Conservation (phyloP, 1,284 basidiomycete species). For the Hemileia vastatrix region DNA sequence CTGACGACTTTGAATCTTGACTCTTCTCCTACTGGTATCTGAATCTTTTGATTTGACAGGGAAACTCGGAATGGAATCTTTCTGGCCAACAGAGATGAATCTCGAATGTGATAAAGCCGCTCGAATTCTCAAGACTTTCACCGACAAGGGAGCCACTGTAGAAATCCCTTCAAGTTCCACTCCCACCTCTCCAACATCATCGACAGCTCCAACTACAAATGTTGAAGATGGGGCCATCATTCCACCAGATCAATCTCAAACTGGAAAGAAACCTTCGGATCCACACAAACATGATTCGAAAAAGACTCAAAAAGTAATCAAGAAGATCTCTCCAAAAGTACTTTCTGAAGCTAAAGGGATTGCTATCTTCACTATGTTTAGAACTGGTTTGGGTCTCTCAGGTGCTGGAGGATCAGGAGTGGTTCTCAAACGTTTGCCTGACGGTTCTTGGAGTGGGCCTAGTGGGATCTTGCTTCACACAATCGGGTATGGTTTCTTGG, state of each 20-base stretch:
- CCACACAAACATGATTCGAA: constrained; percentile 29
- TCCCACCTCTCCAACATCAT: no score
- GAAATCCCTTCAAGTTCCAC: no score
- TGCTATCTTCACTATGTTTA: constrained; percentile 42
- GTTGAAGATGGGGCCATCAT: no score
- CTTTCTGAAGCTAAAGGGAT: constrained; percentile 25
- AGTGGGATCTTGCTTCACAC: constrained; percentile 42
- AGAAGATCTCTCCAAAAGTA: constrained; percentile 35
- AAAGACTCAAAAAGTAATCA: constrained; percentile 41
- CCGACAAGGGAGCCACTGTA: no score
- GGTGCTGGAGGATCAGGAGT: constrained; percentile 38
- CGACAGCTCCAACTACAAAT: no score
- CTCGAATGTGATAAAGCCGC: constrained; percentile 26
- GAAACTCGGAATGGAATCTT: constrained; percentile 36
- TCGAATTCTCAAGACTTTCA: constrained; percentile 27
- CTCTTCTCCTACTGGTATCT: not conserved
- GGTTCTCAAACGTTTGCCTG: constrained; percentile 36
- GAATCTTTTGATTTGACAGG: constrained; percentile 22
- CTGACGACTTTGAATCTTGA: not conserved
- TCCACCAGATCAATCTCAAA: constrained; percentile 7
- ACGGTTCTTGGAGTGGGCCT: constrained; percentile 42
- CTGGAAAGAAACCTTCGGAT: not conserved
- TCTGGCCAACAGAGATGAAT: constrained; percentile 24
- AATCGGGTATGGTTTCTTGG: constrained; percentile 36
- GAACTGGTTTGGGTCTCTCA: constrained; percentile 33